Evolutionary conservation across 2,329 filamentous ascomycete genomes (phyloP), one percentile per base, ranked within the genome.

Genomic region (Pseudocercospora musae): DNA sequence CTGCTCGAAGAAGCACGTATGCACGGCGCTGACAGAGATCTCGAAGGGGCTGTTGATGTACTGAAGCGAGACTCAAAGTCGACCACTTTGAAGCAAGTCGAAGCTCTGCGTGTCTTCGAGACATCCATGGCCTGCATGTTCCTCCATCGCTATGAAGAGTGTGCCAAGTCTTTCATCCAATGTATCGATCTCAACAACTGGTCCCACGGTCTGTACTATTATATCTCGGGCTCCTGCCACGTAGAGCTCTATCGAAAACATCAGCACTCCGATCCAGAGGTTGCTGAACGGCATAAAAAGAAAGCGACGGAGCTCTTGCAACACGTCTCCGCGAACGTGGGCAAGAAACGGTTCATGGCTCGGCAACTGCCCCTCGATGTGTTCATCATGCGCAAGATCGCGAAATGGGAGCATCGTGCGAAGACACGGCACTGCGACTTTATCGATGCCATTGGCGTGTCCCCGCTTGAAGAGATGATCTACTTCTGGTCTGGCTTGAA

Each of bases 401-500:
- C 86, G 59, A 96, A 96, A 76, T 97, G 93, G 93, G 89, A 96
- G 71, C 86, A 87, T 29, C 84, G 92, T 21, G 87, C 90, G 3
- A 88, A 88, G 71, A 80, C 84, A 50, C 84, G 87, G 76, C 81
- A 83, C 1, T 77, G 91, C 31, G 84, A 88, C 53, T 80, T 97
- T 3, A 84, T 89, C 1, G 94, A 98, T 69, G 92, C 90, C 0
- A 82, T 96, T 8, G 92, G 92, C 0, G 82, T 91, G 2, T 90
- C 88, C 63, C 95, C 95, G 0, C 81, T 91, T 0, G 86, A 92
- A 71, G 95, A 98, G 79, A 96, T 98, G 89, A 88, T 90, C 11
- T 96, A 94, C 75, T 87, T 98, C 70, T 98, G 93, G 93, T 93
- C 91, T 72, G 94, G 93, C 0, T 87, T 86, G 69, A 94, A 91